These are phyloP conservation scores for Blastobotrys illinoisensis DNA, from an alignment of 1,139 yeast genomes.

Conservation along the genomic window DNA sequence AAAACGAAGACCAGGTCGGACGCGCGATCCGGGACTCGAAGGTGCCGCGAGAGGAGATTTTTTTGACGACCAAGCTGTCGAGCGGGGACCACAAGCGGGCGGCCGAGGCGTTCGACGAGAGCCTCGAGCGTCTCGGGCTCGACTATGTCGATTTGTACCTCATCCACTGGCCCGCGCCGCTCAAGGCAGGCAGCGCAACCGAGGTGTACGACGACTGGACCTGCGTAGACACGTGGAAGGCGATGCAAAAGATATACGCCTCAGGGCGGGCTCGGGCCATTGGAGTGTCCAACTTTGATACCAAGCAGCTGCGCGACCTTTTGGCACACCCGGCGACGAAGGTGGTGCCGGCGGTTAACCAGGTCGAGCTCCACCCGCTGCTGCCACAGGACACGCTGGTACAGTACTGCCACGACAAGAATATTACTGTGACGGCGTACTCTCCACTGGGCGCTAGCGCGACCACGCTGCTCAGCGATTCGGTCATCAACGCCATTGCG, in stretches of 20 bases:
- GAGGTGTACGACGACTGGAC: slow-evolving; percentile 49
- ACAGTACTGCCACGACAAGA: slow-evolving; percentile 53
- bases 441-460: slow-evolving; percentile 51
- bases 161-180: slow-evolving; percentile 72
- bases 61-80: slow-evolving; percentile 49
- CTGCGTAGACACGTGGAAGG: slow-evolving; percentile 48
- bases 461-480: slow-evolving; percentile 14
- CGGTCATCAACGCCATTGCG: slow-evolving; percentile 15
- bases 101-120: slow-evolving; percentile 50
- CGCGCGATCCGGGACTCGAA: slow-evolving; percentile 49
- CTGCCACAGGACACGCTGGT: slow-evolving; percentile 65
- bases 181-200: slow-evolving; percentile 23
- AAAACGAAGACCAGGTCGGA: slow-evolving; percentile 52
- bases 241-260: slow-evolving; percentile 49
- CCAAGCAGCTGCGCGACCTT: slow-evolving; percentile 65
- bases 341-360: slow-evolving; percentile 44
- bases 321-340: slow-evolving; percentile 51
- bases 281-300: slow-evolving; percentile 78
- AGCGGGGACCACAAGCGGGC: slow-evolving; percentile 50
- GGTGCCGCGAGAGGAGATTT: slow-evolving; percentile 46
- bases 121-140: slow-evolving; percentile 59
- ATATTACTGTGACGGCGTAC: slow-evolving; percentile 69
- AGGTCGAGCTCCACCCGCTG: slow-evolving; percentile 87
- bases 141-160: slow-evolving; percentile 79
- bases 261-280: slow-evolving; percentile 59